These are phyloP conservation scores for Talaromyces ruber DNA, from an alignment of 495 filamentous ascomycete genomes.

Conservation along the genomic window DNA sequence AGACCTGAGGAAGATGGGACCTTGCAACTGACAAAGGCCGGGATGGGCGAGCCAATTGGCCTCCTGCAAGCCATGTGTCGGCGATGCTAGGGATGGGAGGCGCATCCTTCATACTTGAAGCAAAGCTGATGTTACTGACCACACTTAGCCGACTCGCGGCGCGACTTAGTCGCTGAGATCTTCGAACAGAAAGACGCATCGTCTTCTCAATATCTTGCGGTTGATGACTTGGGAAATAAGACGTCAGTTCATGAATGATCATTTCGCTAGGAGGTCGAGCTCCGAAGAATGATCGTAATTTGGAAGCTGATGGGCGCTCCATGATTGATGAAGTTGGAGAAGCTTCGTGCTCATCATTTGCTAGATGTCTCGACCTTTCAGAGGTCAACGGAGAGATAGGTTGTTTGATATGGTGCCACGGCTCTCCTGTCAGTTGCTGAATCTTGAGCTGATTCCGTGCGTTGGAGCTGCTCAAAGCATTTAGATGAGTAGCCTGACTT, in stretches of 20 bases:
- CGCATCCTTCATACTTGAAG: slow-evolving; percentile 71
- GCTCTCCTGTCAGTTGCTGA: slow-evolving; percentile 75
- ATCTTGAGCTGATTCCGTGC: slow-evolving; percentile 67
- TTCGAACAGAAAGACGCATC: slow-evolving; percentile 79
- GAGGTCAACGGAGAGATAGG: slow-evolving; percentile 68
- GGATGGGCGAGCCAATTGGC: slow-evolving; percentile 31
- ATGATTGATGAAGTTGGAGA: slow-evolving; percentile 27
- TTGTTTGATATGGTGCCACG: slow-evolving; percentile 72
- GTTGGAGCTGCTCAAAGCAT: slow-evolving; percentile 53
- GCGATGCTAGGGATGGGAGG: slow-evolving; percentile 96
- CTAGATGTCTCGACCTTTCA: slow-evolving; percentile 55
- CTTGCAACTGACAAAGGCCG: slow-evolving; percentile 57
- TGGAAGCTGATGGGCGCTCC: slow-evolving; percentile 43
- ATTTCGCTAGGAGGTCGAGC: slow-evolving; percentile 90
- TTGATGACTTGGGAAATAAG: slow-evolving; percentile 94
- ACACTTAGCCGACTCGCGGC: slow-evolving; percentile 88
- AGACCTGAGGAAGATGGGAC: slow-evolving; percentile 47
- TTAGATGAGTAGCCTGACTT: slow-evolving; percentile 59
- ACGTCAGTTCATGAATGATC: slow-evolving; percentile 89
- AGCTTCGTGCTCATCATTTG: slow-evolving; percentile 46
- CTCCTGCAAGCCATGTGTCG: slow-evolving; percentile 73
- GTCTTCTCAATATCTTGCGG: slow-evolving; percentile 90
- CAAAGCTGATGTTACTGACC: slow-evolving; percentile 87
- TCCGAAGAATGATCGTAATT: slow-evolving; percentile 75
- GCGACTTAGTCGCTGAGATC: slow-evolving; percentile 82